Percentiles rank a stretch among this genome's conserved stretches.
These are phyloP conservation scores for Psidium friedrichsthalianum DNA, from an alignment of 345 rosid species.

Conservation along the genomic window DNA sequence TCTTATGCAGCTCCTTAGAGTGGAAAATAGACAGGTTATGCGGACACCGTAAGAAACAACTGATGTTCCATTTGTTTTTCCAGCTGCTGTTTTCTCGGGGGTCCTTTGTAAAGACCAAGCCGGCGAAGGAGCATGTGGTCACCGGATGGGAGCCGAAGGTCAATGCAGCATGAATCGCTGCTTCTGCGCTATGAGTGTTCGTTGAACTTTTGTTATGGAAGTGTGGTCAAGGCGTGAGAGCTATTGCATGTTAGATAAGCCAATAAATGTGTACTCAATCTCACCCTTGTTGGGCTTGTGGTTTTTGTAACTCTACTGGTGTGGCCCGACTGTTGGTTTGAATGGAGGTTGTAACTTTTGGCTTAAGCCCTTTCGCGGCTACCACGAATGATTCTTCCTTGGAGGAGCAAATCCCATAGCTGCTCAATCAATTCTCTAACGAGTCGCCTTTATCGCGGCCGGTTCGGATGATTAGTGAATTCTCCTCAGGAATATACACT, in stretches of 20 bases:
- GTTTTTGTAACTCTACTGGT: not conserved
- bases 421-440: not conserved
- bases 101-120: slow-evolving; percentile 64
- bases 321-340: not conserved
- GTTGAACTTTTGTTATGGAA: not conserved
- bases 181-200: not conserved
- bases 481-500: too few relatives aligned
- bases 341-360: not conserved
- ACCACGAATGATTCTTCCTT: not conserved
- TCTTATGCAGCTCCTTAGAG: not conserved
- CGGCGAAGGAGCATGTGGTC: slow-evolving; percentile 44
- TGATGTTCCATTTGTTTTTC: not conserved
- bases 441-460: not conserved
- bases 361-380: not conserved
- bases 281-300: not conserved
- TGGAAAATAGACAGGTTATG: not conserved
- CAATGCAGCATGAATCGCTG: slow-evolving; percentile 33
- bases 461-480: not conserved
- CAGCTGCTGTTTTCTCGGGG: slow-evolving; percentile 47
- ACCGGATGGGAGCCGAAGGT: slow-evolving; percentile 87
- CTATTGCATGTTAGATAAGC: not conserved
- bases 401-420: not conserved
- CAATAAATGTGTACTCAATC: not conserved
- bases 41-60: not conserved
- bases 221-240: not conserved